Base-by-base conservation (phyloP, 2,329 filamentous ascomycete genomes). In the Fusarium dlaminii region DNA sequence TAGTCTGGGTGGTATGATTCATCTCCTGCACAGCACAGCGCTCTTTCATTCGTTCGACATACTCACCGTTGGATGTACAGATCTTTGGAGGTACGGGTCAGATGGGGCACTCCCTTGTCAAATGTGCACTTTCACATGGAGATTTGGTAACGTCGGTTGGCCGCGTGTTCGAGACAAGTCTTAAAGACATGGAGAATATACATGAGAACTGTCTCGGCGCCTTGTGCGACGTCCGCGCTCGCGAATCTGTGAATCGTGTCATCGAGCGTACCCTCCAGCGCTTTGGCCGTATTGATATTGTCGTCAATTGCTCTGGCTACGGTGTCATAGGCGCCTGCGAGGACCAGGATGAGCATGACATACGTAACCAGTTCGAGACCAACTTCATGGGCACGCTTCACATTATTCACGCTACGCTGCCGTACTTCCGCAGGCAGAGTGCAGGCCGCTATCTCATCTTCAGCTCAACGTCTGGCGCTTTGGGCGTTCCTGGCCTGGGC, bases 51-150 rank as follows among this genome's bases (percentile, higher is more conserved):
- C 46, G 24, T 51, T 54, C 34, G 22, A 40, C 20, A 46, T 30
- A 24, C 65, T 72, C 32, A 76, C 61, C 17, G 43, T 43, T 34
- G 34, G 51, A 55, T 55, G 24, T 24, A 49, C 45, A 95, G 94
- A 87, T 98, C 62, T 99, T 98, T 83, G 96, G 96, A 55, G 95
- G 94, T 55, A 98, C 95, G n/a, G 96, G 96, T 63, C 96, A 99
- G 79, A 97, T 98, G 88, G 96, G 96, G 67, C 92, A 94, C 59
- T 97, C 94, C 13, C 90, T 98, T 27, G 94, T 96, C 68, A 96
- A 96, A 79, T 91, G 90, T 62, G 94, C 93, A 22, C 87, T 98
- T 29, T 87, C 90, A 22, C 93, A 94, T 77, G 92, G 93, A 76
- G 96, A 99, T 81, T 88, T 92, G 57, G 96, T 98, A 65, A 91